Conservation (phyloP, 768 basidiomycete genomes). For the Gyrodon lividus region DNA sequence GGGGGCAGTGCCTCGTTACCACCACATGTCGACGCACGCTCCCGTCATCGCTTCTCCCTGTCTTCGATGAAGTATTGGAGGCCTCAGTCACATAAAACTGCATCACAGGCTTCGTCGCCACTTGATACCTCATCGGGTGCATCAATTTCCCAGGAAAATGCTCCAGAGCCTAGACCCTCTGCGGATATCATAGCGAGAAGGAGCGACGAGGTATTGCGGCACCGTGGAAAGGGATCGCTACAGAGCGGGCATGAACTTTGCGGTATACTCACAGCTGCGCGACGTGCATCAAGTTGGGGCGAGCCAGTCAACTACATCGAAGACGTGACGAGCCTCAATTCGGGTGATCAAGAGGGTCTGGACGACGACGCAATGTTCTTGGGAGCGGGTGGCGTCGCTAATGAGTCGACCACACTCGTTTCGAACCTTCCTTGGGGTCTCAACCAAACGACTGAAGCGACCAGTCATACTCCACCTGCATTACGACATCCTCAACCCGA, state of each 20-base stretch:
- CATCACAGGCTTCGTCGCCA: conserved; percentile 31
- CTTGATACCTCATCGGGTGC: conserved; percentile 33
- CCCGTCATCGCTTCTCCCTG: conserved; percentile 32
- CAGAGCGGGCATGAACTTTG: conserved; percentile 26
- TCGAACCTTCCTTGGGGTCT: conserved; percentile 36
- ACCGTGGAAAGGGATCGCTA: conserved; percentile 26
- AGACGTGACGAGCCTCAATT: conserved; percentile 44
- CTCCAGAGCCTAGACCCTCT: conserved; percentile 15
- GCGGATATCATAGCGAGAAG: conserved; percentile 26
- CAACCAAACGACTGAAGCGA: conserved; percentile 24
- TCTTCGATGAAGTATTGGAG: conserved; percentile 28
- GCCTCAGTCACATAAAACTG: conserved; percentile 16
- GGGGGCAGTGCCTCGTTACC: conserved; percentile 19
- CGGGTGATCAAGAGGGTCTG: conserved; percentile 43
- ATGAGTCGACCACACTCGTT: conserved; percentile 31
- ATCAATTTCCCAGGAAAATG: conserved; percentile 26
- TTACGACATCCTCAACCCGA: conserved; percentile 34
- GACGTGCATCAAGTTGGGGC: conserved; percentile 68
- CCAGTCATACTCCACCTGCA: conserved; percentile 14
- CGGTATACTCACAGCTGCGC: conserved; percentile 41
- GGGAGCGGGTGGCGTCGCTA: conserved; percentile 47
- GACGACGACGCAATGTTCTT: conserved; percentile 55
- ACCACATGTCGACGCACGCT: conserved; percentile 15
- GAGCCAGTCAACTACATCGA: conserved; percentile 42
- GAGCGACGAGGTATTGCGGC: conserved; percentile 48